These are phyloP conservation scores for Bretschneidera sinensis DNA, from an alignment of 345 rosid species.

Conservation along the genomic window DNA sequence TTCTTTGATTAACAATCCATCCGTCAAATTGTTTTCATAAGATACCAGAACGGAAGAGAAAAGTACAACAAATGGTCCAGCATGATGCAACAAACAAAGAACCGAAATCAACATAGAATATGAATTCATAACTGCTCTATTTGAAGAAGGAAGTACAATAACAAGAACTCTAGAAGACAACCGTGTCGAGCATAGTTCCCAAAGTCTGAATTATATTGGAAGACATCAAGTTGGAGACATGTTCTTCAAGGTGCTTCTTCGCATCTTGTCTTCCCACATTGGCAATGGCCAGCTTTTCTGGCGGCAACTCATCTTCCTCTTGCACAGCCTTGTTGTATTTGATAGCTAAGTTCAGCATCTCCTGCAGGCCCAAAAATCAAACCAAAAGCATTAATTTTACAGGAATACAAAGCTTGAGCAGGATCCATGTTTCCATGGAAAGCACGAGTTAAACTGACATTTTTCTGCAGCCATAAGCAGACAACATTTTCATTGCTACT, in stretches of 20 bases:
- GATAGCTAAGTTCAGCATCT: slow-evolving; percentile 74
- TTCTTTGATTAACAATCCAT: too few species aligned
- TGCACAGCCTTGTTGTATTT: slow-evolving; percentile 97
- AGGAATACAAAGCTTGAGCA: not conserved
- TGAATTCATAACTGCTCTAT: not conserved
- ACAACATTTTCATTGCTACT: not conserved
- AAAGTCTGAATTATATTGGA: slow-evolving; percentile 94
- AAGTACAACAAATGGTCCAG: not conserved
- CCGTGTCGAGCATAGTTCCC: slow-evolving; percentile 98
- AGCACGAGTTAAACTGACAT: too few species aligned
- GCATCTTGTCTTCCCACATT: slow-evolving; percentile 99
- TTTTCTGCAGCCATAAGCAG: not conserved
- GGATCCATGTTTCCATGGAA: not conserved
- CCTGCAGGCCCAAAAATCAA: slow-evolving; percentile 46
- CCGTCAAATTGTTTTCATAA: not conserved
- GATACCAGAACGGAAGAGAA: not conserved
- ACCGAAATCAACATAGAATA: not conserved
- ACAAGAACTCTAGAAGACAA: slow-evolving; percentile 50
- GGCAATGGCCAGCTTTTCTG: slow-evolving; percentile 88
- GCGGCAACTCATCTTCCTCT: slow-evolving; percentile 95
- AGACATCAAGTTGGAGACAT: slow-evolving; percentile 95
- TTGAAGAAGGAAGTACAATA: not conserved
- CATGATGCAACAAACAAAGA: not conserved
- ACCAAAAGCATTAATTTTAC: not conserved
- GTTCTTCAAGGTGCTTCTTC: slow-evolving; percentile 96